phyloP scores from a whole-genome alignment of 2,329 filamentous ascomycete species.

The Chrysoporthe deuterocubensis region DNA sequence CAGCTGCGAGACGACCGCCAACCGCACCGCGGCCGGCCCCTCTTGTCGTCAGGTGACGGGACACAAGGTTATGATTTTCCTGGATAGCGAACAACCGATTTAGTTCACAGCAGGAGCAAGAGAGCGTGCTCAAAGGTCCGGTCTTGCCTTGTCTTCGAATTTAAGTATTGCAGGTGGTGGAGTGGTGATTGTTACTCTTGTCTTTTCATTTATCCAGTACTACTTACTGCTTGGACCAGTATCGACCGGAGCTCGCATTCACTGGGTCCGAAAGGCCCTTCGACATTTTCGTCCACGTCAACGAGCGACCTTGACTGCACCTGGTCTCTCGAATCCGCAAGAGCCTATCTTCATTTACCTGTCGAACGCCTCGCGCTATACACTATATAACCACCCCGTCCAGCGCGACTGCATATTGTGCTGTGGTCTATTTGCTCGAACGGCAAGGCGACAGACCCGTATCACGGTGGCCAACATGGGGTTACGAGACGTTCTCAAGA shows the following conservation, averaged over 20 bases:
- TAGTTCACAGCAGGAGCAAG: conserved; percentile 5
- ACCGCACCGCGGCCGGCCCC: neutral
- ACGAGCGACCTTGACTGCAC: neutral
- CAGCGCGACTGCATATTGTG: neutral
- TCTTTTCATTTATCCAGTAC: conserved; percentile 12
- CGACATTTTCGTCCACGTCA: neutral
- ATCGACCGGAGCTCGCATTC: neutral
- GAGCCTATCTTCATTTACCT: neutral
- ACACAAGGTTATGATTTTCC: neutral
- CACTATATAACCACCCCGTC: neutral
- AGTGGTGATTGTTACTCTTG: conserved; percentile 20
- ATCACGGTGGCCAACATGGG: conserved; percentile 44
- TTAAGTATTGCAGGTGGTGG: conserved; percentile 20
- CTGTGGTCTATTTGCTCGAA: neutral
- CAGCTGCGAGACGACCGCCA: neutral
- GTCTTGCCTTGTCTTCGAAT: conserved; percentile 12
- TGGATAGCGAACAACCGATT: neutral
- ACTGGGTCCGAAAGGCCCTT: neutral
- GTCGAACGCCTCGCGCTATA: neutral
- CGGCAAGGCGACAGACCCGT: neutral
- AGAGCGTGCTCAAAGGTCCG: neutral
- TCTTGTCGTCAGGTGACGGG: conserved; percentile 4
- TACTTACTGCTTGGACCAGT: neutral
- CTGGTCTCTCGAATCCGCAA: neutral
- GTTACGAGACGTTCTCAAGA: conserved; percentile 57